A percentile compares a stretch with the other conserved stretches of the same genome.
These are phyloP conservation scores for Parastagonospora avenae DNA, from an alignment of 2,329 filamentous ascomycete species.

Conservation along the genomic window DNA sequence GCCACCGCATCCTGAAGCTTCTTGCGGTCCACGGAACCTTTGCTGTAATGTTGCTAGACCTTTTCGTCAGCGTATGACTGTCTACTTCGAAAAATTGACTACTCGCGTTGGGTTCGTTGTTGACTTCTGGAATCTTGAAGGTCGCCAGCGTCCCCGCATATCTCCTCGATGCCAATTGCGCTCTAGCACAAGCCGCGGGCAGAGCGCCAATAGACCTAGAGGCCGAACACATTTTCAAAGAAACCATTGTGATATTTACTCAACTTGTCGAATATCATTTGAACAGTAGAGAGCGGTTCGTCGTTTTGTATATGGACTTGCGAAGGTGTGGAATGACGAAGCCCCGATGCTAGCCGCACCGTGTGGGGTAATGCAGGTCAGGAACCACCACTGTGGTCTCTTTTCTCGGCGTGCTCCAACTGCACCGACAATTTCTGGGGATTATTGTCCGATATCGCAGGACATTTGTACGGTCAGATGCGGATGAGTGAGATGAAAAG, in stretches of 20 bases:
- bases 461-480: conserved; percentile 20
- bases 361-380: conserved; percentile 22
- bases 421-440: conserved; percentile 4
- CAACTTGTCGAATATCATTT: neutral
- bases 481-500: conserved; percentile 9
- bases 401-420: conserved; percentile 5
- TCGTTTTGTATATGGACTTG: conserved; percentile 29
- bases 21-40: conserved; percentile 78
- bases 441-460: conserved; percentile 25
- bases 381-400: conserved; percentile 8
- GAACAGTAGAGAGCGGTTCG: conserved; percentile 6
- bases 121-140: conserved; percentile 85
- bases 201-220: conserved; percentile 33
- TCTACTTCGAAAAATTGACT: neutral
- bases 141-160: conserved; percentile 68
- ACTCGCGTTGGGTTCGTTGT: conserved; percentile 94
- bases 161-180: conserved; percentile 33
- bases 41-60: conserved; percentile 81
- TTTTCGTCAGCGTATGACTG: conserved; percentile 6
- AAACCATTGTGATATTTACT: conserved; percentile 32
- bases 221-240: conserved; percentile 37
- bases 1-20: conserved; percentile 77
- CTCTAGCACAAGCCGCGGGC: conserved; percentile 27
- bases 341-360: neutral
- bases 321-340: conserved; percentile 18